These are phyloP conservation scores for Sugiyamaella mastotermitis DNA, from an alignment of 805 yeast species.

Conservation along the genomic window DNA sequence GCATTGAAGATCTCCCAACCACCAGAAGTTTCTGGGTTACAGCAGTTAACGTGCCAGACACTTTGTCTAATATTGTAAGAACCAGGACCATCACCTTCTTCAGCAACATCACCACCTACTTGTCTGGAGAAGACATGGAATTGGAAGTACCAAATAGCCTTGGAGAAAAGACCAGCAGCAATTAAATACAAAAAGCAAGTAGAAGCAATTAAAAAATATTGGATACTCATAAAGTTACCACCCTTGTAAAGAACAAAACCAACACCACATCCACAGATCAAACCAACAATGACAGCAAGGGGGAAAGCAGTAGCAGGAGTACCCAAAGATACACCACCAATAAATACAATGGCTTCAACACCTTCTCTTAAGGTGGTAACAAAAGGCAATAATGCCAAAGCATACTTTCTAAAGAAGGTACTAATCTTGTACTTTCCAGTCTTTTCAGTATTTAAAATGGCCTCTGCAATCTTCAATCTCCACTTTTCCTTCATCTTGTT, in stretches of 20 bases:
- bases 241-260: slow-evolving; percentile 74
- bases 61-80: slow-evolving; percentile 73
- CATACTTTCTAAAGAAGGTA: slow-evolving; percentile 58
- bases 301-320: slow-evolving; percentile 73
- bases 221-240: slow-evolving; percentile 79
- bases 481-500: slow-evolving; percentile 96
- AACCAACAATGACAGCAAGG: slow-evolving; percentile 84
- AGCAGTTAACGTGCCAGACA: slow-evolving; percentile 97
- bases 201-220: slow-evolving; percentile 77
- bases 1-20: slow-evolving; percentile 99
- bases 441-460: slow-evolving; percentile 48
- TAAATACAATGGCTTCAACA: slow-evolving; percentile 90
- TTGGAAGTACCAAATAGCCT: slow-evolving; percentile 90
- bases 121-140: slow-evolving; percentile 51
- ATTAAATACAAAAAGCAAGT: slow-evolving; percentile 86
- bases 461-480: slow-evolving; percentile 89
- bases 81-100: slow-evolving; percentile 91
- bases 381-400: slow-evolving; percentile 85
- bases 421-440: slow-evolving; percentile 22
- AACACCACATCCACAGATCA: slow-evolving; percentile 66
- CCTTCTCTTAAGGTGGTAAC: slow-evolving; percentile 95
- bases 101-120: slow-evolving; percentile 95
- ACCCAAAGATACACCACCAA: slow-evolving; percentile 88
- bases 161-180: slow-evolving; percentile 87
- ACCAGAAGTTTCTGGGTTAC: slow-evolving; percentile 84